These are phyloP conservation scores for Syzygium oleosum DNA, from an alignment of 345 rosid genomes.

Conservation along the genomic window DNA sequence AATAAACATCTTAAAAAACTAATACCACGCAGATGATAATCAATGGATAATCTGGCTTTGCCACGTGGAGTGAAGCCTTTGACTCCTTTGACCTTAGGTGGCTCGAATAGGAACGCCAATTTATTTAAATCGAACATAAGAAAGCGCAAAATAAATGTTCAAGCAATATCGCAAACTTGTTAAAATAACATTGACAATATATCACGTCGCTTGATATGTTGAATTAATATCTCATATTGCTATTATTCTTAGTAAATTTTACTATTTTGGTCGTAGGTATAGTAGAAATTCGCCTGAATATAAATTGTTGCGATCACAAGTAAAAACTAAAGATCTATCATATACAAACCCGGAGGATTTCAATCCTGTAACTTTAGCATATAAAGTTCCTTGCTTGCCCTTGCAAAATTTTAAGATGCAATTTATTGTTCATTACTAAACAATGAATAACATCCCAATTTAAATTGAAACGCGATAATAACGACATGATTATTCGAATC, in stretches of 20 bases:
- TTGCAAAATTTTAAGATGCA: background rate
- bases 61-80: background rate
- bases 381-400: background rate
- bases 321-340: background rate
- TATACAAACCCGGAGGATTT: rapidly evolving
- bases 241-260: background rate
- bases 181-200: rapidly evolving
- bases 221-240: background rate
- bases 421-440: too few species aligned
- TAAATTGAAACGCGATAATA: background rate
- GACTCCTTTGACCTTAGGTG: background rate
- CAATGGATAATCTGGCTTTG: background rate
- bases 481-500: background rate
- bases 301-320: background rate
- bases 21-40: background rate
- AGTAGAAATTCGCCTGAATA: rapidly evolving
- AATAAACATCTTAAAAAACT: background rate
- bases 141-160: background rate
- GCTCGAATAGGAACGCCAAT: background rate
- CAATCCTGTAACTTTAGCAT: background rate
- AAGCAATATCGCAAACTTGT: background rate
- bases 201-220: background rate
- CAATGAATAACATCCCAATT: rapidly evolving
- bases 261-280: background rate
- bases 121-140: background rate